Evolutionary conservation across 140 eudicot genomes (phyloP), one percentile per base, ranked within the genome.

Genomic region (Anethum foeniculum): DNA sequence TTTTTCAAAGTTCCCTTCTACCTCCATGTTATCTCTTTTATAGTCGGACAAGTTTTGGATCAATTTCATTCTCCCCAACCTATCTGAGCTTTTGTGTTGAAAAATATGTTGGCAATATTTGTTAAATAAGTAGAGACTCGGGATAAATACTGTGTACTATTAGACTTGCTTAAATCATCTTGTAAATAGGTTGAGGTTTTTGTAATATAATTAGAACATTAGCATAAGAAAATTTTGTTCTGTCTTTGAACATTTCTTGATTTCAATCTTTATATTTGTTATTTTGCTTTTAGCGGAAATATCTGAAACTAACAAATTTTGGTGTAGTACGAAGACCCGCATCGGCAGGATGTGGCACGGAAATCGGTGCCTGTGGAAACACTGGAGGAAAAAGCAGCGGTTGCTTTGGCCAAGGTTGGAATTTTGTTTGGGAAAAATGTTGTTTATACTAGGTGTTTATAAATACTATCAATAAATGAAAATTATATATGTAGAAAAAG

Each of bases 351-450:
- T 75, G 89, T 91, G 0, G 99, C 99, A 80, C 91, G 96, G 77
- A 91, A 91, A 73, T 88, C 97, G 3, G 97, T 95, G 32, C 97
- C 96, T 54, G 85, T 90, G 76, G 96, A 92, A 79, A 91, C 86
- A 85, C 96, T 95, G 81, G 96, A 95, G 89, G 99, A 95, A 90
- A 95, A 91, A 87, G 90, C 99, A 56, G 75, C 85, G 54, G 87
- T 95, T 85, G 90, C 93, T 30, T 83, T 95, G 81, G 97, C 97
- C 80, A 92, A 94, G 97, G 99, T 95, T 77, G 9, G 81, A 78
- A 9, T 65, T 81, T 46, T 46, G 49, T 77, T 60, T 36, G 36
- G n/a, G 46, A 44, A n/a, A 77, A 83, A 41, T 49, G 23, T 67
- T n/a, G 25, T n/a, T 21, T 60, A 9, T 2, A 60, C 11, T 30